phyloP scores from a whole-genome alignment of 768 basidiomycete genomes.

The Xerocomellus dryophilus region DNA sequence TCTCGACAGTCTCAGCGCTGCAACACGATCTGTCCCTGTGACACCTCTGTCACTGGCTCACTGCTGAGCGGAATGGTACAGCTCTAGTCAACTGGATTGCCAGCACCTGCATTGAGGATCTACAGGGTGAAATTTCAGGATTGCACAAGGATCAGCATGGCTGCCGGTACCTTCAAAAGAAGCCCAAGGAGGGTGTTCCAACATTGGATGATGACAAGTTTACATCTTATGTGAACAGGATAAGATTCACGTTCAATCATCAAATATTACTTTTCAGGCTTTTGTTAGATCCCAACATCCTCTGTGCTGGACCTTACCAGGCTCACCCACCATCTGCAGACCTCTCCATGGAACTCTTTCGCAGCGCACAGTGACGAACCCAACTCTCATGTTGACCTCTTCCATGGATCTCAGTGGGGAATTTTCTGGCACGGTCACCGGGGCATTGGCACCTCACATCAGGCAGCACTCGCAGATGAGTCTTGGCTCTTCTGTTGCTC shows the following conservation, averaged over 20 bases:
- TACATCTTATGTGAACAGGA: constrained; percentile 62
- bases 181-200: constrained; percentile 86
- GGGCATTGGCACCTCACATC: constrained; percentile 60
- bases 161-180: constrained; percentile 97
- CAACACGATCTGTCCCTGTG: constrained; percentile 79
- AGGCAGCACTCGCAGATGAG: constrained; percentile 58
- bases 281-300: constrained; percentile 67
- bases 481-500: constrained; percentile 29
- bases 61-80: no score
- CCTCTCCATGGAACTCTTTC: constrained; percentile 64
- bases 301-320: constrained; percentile 95
- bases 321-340: constrained; percentile 86
- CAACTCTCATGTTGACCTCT: constrained; percentile 60
- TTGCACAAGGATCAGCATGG: constrained; percentile 86
- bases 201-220: constrained; percentile 91
- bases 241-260: constrained; percentile 30
- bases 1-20: constrained; percentile 55
- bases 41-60: constrained; percentile 74
- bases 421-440: constrained; percentile 47
- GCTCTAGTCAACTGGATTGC: constrained; percentile 89
- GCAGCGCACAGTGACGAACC: constrained; percentile 68
- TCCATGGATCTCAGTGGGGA: constrained; percentile 50
- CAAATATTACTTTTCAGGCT: not conserved
- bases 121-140: constrained; percentile 69
- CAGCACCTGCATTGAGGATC: constrained; percentile 91